Evolutionary conservation across 2,329 filamentous ascomycete genomes (phyloP).

Genomic region (Paraphoma sp.): DNA sequence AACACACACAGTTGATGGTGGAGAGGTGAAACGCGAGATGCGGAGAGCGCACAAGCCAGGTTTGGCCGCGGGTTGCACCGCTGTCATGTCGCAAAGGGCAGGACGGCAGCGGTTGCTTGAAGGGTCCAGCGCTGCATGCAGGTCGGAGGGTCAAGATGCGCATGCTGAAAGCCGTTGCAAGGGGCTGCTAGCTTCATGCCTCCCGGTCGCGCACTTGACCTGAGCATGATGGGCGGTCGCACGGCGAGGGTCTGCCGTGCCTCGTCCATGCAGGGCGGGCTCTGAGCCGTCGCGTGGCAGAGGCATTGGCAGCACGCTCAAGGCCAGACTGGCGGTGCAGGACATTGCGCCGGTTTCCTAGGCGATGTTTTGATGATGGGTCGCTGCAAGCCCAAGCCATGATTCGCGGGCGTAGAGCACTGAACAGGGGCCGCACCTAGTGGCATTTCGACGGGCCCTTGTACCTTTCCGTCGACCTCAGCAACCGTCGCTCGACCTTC

Average conservation of each 20-base stretch:
- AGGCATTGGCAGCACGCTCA: conserved; percentile 1
- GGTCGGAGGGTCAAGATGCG: conserved; percentile 1
- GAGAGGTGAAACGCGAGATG: conserved; percentile 2
- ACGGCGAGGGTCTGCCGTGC: conserved; percentile 3
- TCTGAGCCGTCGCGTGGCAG: conserved; percentile 7
- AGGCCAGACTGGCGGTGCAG: conserved; percentile 7
- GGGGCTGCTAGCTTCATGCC: background rate
- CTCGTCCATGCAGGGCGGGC: background rate
- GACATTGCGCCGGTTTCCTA: conserved; percentile 19
- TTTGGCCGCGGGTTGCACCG: conserved; percentile 4
- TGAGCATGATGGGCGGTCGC: conserved; percentile 1
- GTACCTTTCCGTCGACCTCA: conserved; percentile 4
- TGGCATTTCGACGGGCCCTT: conserved; percentile 5
- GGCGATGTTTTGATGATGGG: conserved; percentile 24
- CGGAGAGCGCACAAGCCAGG: conserved; percentile 1
- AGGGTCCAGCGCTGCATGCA: background rate
- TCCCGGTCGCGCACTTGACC: background rate
- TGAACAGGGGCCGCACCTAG: background rate
- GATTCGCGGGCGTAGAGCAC: conserved; percentile 8
- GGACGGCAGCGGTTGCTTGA: background rate
- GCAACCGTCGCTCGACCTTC: conserved; percentile 2
- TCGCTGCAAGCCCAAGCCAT: conserved; percentile 1
- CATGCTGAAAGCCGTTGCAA: conserved; percentile 1
- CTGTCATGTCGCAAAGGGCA: conserved; percentile 13
- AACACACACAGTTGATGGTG: background rate